A percentile compares a stretch with the other conserved stretches of the same genome.
Conservation (phyloP, 176 grass and related monocot genomes). For the Calamus simplicifolius region DNA sequence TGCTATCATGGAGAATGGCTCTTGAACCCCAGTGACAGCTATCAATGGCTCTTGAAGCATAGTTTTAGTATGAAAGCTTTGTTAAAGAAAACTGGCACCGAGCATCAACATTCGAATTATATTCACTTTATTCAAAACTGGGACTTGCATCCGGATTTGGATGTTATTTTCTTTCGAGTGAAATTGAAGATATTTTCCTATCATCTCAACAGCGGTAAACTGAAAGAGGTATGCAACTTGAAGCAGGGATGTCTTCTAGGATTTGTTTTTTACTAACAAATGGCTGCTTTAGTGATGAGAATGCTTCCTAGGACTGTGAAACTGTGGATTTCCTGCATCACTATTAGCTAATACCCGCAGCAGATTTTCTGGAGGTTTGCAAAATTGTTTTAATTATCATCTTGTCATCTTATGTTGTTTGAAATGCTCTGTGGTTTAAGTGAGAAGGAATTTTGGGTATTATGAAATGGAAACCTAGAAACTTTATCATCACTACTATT, state of each 20-base stretch:
- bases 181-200: slow-evolving; percentile 14
- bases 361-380: too few relatives aligned
- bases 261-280: slow-evolving; percentile 4
- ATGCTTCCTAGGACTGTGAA: too few relatives aligned
- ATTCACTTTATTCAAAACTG: slow-evolving; percentile 1
- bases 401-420: too few relatives aligned
- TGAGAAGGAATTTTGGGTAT: too few relatives aligned
- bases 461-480: too few relatives aligned
- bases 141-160: slow-evolving; percentile 12
- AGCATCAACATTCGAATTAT: background rate
- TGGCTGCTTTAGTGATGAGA: too few relatives aligned
- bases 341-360: too few relatives aligned
- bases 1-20: background rate
- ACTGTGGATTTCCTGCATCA: too few relatives aligned
- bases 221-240: slow-evolving; percentile 10
- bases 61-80: background rate
- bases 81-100: background rate
- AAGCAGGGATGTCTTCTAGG: background rate
- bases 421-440: too few relatives aligned
- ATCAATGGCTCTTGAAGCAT: slow-evolving; percentile 6
- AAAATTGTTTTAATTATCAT: too few relatives aligned
- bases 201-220: slow-evolving; percentile 1
- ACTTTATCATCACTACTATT: too few relatives aligned
- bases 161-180: slow-evolving; percentile 23
- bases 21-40: slow-evolving; percentile 11